These are phyloP conservation scores for Tetradesmus lagerheimii DNA, from an alignment of 139 green algal genomes.

Conservation along the genomic window DNA sequence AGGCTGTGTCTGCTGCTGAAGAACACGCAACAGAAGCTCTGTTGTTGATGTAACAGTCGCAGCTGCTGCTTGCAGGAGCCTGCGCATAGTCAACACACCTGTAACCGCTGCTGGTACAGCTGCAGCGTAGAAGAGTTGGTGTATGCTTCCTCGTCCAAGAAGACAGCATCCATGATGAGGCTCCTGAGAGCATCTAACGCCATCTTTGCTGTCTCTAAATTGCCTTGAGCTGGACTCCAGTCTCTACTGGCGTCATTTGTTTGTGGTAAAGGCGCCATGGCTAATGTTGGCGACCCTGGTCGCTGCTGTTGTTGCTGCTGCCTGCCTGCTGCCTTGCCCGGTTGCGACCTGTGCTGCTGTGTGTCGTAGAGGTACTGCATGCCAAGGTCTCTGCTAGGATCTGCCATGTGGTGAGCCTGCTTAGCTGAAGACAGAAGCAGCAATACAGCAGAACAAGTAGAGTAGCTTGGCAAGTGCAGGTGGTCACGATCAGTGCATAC, in stretches of 20 bases:
- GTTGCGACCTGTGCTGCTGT: neutral
- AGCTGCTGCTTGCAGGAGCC: neutral
- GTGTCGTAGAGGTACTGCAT: constrained; percentile 20
- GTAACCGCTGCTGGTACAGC: constrained; percentile 67
- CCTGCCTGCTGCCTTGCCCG: neutral
- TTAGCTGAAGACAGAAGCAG: neutral
- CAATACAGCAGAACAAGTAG: neutral
- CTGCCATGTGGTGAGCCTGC: neutral
- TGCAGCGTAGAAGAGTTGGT: constrained; percentile 56
- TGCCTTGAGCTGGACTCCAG: constrained; percentile 58
- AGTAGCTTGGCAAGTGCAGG: neutral
- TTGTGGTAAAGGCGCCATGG: constrained; percentile 18
- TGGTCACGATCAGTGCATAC: neutral
- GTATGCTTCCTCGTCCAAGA: constrained; percentile 81
- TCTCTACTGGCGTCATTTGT: neutral
- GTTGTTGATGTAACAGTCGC: too few species aligned
- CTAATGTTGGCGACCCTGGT: neutral
- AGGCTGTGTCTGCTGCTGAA: neutral
- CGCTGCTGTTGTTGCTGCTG: neutral
- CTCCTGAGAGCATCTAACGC: constrained; percentile 55
- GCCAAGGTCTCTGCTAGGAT: constrained; percentile 1
- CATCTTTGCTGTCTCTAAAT: constrained; percentile 65
- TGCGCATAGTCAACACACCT: constrained; percentile 48
- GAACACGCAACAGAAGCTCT: too few species aligned
- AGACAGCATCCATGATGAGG: constrained; percentile 79